Evolutionary conservation across 1,139 yeast genomes (phyloP).

Genomic region (Hyphopichia wangnamkhiaoensis): DNA sequence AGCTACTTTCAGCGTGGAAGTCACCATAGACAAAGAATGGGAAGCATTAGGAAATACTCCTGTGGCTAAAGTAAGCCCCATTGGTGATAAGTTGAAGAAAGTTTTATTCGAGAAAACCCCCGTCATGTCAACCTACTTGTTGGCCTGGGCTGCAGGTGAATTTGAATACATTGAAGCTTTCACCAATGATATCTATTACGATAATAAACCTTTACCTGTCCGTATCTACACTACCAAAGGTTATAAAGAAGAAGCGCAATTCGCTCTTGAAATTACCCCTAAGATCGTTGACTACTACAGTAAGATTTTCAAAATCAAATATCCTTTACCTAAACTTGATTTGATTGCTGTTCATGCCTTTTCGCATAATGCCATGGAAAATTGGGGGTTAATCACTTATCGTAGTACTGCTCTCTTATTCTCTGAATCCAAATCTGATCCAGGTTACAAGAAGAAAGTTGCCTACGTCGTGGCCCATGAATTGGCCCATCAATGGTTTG

Average conservation of each 20-base stretch:
- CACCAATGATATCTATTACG: constrained; percentile 28
- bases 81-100: constrained; percentile 13
- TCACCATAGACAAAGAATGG: constrained; percentile 55
- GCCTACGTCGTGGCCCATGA: constrained; percentile 78
- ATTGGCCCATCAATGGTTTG: constrained; percentile 69
- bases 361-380: constrained; percentile 86
- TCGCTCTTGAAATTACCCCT: constrained; percentile 67
- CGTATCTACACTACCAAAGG: constrained; percentile 74
- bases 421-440: constrained; percentile 65
- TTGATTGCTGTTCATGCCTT: constrained; percentile 76
- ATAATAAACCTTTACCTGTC: constrained; percentile 65
- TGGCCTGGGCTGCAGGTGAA: constrained; percentile 79
- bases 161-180: constrained; percentile 67
- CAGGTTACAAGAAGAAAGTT: constrained; percentile 71
- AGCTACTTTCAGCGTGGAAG: constrained; percentile 66
- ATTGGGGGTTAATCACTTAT: constrained; percentile 85
- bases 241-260: constrained; percentile 59
- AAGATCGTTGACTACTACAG: constrained; percentile 69
- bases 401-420: constrained; percentile 74
- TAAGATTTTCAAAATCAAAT: constrained; percentile 61
- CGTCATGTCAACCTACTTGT: constrained; percentile 70
- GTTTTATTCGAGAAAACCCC: constrained; percentile 57
- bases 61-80: constrained; percentile 22
- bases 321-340: constrained; percentile 74
- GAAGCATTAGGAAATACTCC: constrained; percentile 81